Evolutionary conservation across 2,329 filamentous ascomycete species (phyloP), one percentile per base, ranked within the genome.

Genomic region (Aspergillaceae sp.): DNA sequence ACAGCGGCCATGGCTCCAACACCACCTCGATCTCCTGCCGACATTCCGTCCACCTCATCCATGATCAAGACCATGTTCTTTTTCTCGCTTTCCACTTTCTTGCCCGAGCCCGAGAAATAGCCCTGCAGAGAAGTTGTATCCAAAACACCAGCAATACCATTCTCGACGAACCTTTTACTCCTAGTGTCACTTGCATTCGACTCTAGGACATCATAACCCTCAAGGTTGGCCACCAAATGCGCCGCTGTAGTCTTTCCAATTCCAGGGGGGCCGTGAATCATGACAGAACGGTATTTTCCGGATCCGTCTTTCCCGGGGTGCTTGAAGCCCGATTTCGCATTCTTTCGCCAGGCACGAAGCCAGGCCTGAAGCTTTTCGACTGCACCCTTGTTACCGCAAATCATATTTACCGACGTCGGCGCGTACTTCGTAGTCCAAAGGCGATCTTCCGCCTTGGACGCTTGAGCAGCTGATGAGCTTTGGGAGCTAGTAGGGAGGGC

Each of bases 41-140:
- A 97, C 92, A 98, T 97, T 44, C 92, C 92, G 59, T 98, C 92
- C 4, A 98, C 92, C 68, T 98, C 92, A 57, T 98, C 92, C 92
- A 98, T 97, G 69, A 98, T 88, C 42, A 98, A 73, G 4, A 96
- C 87, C 32, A 97, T 82, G 57, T 96, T 96, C 73, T 94, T 94
- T 73, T 92, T 97, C 10, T 76, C 75, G 4, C 74, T 69, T 40
- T 96, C 85, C 3, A 95, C 82, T 47, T 83, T 78, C 67, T 92
- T 87, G 27, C 86, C 86, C 46, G 90, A 86, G 2, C 82, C 82
- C 5, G 89, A 82, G 65, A 97, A 98, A 68, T 86, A 98, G 1
- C 92, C 92, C 47, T 89, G 77, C 8, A 98, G 74, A 26, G 91
- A 97, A 0, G 85, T 97, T 45, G 95, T 97, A 65, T 92, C 89